Percentiles rank a stretch among this genome's conserved stretches.
Conservation (phyloP, 768 basidiomycete genomes). For the Crassisporium funariophilum region DNA sequence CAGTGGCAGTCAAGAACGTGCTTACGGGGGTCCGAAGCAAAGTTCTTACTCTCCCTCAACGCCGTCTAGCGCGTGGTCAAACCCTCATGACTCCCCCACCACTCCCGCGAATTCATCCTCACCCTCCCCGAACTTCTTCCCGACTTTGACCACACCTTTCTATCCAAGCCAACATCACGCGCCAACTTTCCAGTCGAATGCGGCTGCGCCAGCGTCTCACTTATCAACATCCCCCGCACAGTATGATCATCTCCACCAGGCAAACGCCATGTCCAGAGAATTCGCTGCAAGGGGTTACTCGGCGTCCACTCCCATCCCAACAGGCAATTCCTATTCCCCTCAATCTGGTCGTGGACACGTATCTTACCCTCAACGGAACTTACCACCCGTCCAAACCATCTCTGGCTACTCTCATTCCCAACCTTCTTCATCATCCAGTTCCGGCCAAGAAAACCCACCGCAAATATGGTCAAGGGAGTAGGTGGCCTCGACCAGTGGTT, state of each 20-base stretch:
- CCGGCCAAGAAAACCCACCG: constrained; percentile 18
- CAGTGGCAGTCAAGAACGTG: constrained; percentile 13
- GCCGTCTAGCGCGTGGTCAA: constrained; percentile 18
- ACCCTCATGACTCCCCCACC: constrained; percentile 13
- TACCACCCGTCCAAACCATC: constrained; percentile 29
- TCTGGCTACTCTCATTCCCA: constrained; percentile 26
- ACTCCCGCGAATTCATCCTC: constrained; percentile 15
- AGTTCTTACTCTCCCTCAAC: constrained; percentile 16
- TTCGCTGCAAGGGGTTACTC: constrained; percentile 14
- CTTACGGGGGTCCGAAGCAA: constrained; percentile 12
- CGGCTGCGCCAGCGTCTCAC: constrained; percentile 26
- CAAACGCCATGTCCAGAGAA: constrained; percentile 17
- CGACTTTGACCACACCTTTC: constrained; percentile 61
- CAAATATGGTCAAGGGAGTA: constrained; percentile 26
- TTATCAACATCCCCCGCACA: constrained; percentile 7
- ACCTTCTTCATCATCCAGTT: constrained; percentile 22
- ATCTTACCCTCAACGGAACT: constrained; percentile 27
- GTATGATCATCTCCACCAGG: constrained; percentile 18
- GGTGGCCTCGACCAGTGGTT: not conserved
- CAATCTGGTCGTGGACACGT: constrained; percentile 18
- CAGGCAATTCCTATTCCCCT: constrained; percentile 18
- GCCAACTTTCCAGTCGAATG: constrained; percentile 30
- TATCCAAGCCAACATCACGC: constrained; percentile 44
- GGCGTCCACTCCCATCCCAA: constrained; percentile 15
- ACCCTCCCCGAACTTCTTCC: constrained; percentile 38